Conservation (phyloP, 179 eudicot species). For the Pouteria campechiana region DNA sequence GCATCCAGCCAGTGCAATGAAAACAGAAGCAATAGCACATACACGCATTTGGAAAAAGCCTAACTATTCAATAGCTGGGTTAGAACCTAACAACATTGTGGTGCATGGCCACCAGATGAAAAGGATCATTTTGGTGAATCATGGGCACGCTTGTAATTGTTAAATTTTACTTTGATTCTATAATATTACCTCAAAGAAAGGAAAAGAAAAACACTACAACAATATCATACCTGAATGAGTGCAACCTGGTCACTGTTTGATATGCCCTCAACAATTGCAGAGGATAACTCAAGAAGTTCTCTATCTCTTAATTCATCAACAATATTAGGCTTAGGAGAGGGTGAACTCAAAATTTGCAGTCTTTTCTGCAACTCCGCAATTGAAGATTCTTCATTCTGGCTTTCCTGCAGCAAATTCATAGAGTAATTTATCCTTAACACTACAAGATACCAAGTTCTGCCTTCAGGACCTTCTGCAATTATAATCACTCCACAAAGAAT, state of each 20-base stretch:
- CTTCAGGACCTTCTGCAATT: no score
- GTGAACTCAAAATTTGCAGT: constrained; percentile 33
- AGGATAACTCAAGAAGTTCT: constrained; percentile 61
- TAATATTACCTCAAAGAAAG: not conserved
- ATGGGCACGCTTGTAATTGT: no score
- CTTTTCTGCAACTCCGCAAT: constrained; percentile 53
- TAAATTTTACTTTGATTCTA: no score
- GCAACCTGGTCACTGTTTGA: constrained; percentile 22
- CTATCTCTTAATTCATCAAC: constrained; percentile 57
- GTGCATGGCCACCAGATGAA: not conserved
- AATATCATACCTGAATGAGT: constrained; percentile 21
- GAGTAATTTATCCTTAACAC: not conserved
- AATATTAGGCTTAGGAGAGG: constrained; percentile 30
- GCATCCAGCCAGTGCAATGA: no score
- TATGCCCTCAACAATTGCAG: constrained; percentile 20
- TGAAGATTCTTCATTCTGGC: constrained; percentile 37
- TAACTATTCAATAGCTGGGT: no score
- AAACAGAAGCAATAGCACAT: no score
- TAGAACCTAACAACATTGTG: constrained; percentile 2
- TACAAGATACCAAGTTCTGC: constrained; percentile 15
- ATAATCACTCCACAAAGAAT: no score
- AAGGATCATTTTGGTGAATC: not conserved
- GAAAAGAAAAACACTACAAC: not conserved
- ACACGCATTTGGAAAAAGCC: no score
- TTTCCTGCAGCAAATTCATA: no score